Evolutionary conservation across 331 rosid species (phyloP).

Genomic region (Rosa hybrid): DNA sequence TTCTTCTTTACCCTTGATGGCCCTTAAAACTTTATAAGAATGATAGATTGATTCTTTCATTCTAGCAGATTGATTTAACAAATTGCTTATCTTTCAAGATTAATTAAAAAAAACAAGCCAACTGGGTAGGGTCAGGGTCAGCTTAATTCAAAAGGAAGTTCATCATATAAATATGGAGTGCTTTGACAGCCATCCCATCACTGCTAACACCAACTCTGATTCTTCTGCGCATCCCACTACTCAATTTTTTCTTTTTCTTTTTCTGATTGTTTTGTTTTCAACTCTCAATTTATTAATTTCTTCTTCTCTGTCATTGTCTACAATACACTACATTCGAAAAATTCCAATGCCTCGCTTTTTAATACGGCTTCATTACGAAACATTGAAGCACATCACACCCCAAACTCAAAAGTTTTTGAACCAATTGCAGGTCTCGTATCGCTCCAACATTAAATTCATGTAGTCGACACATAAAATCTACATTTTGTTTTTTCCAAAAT

Average conservation of each 20-base stretch:
- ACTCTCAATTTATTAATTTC: slow-evolving; percentile 29
- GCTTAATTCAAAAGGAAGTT: slow-evolving; percentile 22
- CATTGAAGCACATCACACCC: not conserved
- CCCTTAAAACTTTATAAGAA: slow-evolving; percentile 18
- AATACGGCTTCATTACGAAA: not conserved
- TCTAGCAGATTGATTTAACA: slow-evolving; percentile 30
- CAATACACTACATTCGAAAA: not conserved
- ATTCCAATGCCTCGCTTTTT: slow-evolving; percentile 2
- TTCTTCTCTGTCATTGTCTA: slow-evolving; percentile 13
- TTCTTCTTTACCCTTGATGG: slow-evolving; percentile 14
- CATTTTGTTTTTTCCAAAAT: no score
- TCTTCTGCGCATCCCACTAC: slow-evolving; percentile 57
- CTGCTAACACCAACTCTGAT: slow-evolving; percentile 35
- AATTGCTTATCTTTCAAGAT: slow-evolving; percentile 40
- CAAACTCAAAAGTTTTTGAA: not conserved
- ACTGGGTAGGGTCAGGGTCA: slow-evolving; percentile 50
- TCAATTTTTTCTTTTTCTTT: slow-evolving; percentile 3
- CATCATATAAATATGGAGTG: slow-evolving; percentile 20
- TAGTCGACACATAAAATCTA: no score
- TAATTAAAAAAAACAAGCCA: slow-evolving; percentile 26
- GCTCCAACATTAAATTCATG: not conserved
- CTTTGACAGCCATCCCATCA: slow-evolving; percentile 44
- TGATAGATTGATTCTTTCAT: slow-evolving; percentile 2
- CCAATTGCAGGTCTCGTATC: not conserved
- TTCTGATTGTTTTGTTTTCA: slow-evolving; percentile 36